A percentile compares a stretch with the other conserved stretches of the same genome.
Evolutionary conservation across 2,329 filamentous ascomycete genomes (phyloP).

Genomic region (Zymoseptoria crescenta): DNA sequence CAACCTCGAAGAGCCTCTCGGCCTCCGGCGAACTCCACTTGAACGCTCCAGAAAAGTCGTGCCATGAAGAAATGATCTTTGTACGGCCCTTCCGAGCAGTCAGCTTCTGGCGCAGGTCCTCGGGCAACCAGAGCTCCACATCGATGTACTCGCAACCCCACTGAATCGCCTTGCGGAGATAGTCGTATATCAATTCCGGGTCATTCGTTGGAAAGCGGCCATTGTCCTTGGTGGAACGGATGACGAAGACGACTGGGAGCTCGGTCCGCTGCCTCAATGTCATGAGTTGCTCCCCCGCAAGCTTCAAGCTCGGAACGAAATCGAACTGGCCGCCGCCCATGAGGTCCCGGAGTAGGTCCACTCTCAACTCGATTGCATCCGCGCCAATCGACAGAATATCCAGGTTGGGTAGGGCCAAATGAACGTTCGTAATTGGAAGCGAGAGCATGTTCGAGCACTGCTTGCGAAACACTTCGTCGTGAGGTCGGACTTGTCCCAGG

Average conservation of each 20-base stretch:
- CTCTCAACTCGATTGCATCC: constrained; percentile 76
- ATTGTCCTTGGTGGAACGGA: constrained; percentile 72
- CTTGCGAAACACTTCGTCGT: constrained; percentile 70
- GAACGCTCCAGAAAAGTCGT: constrained; percentile 78
- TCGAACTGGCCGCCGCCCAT: constrained; percentile 54
- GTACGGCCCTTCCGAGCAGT: constrained; percentile 67
- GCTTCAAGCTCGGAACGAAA: constrained; percentile 64
- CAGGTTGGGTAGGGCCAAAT: constrained; percentile 72
- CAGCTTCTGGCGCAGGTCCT: constrained; percentile 60
- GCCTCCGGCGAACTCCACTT: constrained; percentile 72
- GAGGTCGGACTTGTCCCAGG: constrained; percentile 69
- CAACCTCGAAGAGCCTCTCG: constrained; percentile 62
- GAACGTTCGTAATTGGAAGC: constrained; percentile 80
- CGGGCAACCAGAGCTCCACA: constrained; percentile 79
- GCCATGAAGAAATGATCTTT: constrained; percentile 84
- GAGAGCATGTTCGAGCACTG: constrained; percentile 76
- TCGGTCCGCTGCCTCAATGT: constrained; percentile 74
- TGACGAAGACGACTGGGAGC: constrained; percentile 84
- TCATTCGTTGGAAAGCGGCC: constrained; percentile 79
- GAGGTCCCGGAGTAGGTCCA: constrained; percentile 71
- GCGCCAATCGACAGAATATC: constrained; percentile 82
- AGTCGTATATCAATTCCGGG: constrained; percentile 65
- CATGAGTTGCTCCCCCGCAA: constrained; percentile 71
- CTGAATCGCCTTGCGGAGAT: constrained; percentile 75
- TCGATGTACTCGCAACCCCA: constrained; percentile 90